phyloP scores from a whole-genome alignment of 1,284 basidiomycete genomes.

The Calocybe gambosa region DNA sequence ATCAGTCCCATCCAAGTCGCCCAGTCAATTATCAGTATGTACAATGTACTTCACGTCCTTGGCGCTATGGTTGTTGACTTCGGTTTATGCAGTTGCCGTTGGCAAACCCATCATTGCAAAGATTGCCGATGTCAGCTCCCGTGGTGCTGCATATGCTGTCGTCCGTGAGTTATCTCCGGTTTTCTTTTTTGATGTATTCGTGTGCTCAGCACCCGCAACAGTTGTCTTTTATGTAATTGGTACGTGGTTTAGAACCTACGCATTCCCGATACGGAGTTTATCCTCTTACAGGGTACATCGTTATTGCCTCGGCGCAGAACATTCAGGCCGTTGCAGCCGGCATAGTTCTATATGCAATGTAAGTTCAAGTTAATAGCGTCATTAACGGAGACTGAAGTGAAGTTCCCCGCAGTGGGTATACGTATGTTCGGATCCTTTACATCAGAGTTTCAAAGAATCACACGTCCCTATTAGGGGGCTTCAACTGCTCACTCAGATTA shows the following conservation, averaged over 20 bases:
- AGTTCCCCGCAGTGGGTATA: constrained; percentile 41
- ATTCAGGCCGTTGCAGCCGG: constrained; percentile 49
- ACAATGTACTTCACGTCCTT: background rate
- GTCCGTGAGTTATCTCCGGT: constrained; percentile 44
- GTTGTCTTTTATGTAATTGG: constrained; percentile 54
- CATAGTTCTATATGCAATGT: constrained; percentile 53
- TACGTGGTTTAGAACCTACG: constrained; percentile 13
- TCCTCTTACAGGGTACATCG: constrained; percentile 46
- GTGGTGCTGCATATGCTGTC: constrained; percentile 53
- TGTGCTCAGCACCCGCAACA: constrained; percentile 18
- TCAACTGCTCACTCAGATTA: constrained; percentile 69
- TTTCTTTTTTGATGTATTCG: background rate
- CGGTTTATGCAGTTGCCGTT: constrained; percentile 27
- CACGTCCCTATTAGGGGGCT: constrained; percentile 39
- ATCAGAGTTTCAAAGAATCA: too few species aligned
- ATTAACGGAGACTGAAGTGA: background rate
- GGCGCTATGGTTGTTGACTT: background rate
- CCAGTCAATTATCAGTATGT: constrained; percentile 52
- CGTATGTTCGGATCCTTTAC: constrained; percentile 26
- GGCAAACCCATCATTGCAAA: constrained; percentile 80
- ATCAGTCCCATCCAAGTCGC: constrained; percentile 59
- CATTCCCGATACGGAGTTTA: background rate
- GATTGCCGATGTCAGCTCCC: constrained; percentile 62
- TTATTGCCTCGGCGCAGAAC: constrained; percentile 60
- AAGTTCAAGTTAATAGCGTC: constrained; percentile 11